These are phyloP conservation scores for Phyllosticta citriasiana DNA, from an alignment of 2,329 filamentous ascomycete genomes.

Conservation along the genomic window DNA sequence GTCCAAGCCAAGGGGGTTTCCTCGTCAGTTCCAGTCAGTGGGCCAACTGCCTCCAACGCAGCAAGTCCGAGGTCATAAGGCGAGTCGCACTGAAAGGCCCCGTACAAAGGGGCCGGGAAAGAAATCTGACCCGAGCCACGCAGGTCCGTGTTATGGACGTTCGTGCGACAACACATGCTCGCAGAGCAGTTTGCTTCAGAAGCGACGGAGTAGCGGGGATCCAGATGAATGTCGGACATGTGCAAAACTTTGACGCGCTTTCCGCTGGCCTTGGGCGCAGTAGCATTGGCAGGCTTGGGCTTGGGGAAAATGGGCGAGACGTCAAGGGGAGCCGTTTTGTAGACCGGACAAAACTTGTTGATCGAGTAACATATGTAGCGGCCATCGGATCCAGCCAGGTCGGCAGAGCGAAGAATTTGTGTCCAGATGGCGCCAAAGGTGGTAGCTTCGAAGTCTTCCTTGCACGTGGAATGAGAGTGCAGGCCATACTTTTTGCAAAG, in stretches of 20 bases:
- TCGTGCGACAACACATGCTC: slow-evolving; percentile 42
- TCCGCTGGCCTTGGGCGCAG: slow-evolving; percentile 39
- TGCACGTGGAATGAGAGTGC: slow-evolving; percentile 38
- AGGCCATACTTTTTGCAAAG: slow-evolving; percentile 42
- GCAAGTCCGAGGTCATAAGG: slow-evolving; percentile 48
- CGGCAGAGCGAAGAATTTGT: slow-evolving; percentile 44
- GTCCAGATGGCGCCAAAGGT: slow-evolving; percentile 48
- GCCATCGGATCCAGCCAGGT: slow-evolving; percentile 45
- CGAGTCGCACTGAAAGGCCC: slow-evolving; percentile 47
- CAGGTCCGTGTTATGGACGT: slow-evolving; percentile 28
- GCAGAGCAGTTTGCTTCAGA: slow-evolving; percentile 46
- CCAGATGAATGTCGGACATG: slow-evolving; percentile 47
- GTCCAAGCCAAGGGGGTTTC: slow-evolving; percentile 41
- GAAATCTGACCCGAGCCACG: slow-evolving; percentile 23
- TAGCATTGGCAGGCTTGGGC: slow-evolving; percentile 39
- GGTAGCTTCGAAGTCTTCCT: slow-evolving; percentile 36
- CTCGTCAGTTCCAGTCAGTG: slow-evolving; percentile 43
- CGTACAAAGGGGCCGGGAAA: slow-evolving; percentile 44
- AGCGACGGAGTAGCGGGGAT: slow-evolving; percentile 43
- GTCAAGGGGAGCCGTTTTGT: slow-evolving; percentile 36
- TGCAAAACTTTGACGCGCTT: slow-evolving; percentile 47
- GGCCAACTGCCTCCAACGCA: slow-evolving; percentile 45
- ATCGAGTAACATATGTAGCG: slow-evolving; percentile 47
- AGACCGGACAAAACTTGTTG: slow-evolving; percentile 38
- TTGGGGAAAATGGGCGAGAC: slow-evolving; percentile 39